A percentile compares a stretch with the other conserved stretches of the same genome.
Evolutionary conservation across 2,329 filamentous ascomycete genomes (phyloP).

Genomic region (Geosmithia flava): DNA sequence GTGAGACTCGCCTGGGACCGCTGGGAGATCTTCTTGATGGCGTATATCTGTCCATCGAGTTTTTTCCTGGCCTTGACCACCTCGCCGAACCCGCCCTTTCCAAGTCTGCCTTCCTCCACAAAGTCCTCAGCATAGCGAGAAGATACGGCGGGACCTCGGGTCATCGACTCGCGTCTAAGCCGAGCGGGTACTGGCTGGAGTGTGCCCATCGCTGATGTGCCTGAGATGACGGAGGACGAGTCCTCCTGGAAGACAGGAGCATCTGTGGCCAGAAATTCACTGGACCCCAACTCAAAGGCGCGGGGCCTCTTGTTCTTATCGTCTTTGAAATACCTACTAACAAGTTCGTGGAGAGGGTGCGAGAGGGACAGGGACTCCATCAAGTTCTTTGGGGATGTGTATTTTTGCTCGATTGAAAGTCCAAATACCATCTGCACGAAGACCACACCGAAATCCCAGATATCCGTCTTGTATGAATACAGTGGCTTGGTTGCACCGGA

Average conservation of each 20-base stretch:
- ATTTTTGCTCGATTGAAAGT: conserved; percentile 60
- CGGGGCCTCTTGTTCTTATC: conserved; percentile 76
- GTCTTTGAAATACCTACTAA: conserved; percentile 72
- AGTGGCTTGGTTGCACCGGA: conserved; percentile 47
- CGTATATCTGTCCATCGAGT: conserved; percentile 85
- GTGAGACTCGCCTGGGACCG: conserved; percentile 67
- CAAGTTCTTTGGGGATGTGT: conserved; percentile 65
- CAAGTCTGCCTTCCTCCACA: conserved; percentile 76
- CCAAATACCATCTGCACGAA: conserved; percentile 94
- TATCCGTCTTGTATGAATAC: conserved; percentile 68
- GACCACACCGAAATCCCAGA: conserved; percentile 90
- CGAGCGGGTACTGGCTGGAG: conserved; percentile 31
- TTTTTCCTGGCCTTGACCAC: conserved; percentile 94
- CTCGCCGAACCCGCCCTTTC: conserved; percentile 90
- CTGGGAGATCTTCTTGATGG: conserved; percentile 91
- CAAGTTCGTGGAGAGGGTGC: conserved; percentile 63
- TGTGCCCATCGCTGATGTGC: conserved; percentile 26
- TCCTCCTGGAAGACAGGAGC: conserved; percentile 43
- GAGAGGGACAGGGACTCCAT: conserved; percentile 63
- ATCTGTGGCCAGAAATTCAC: conserved; percentile 54
- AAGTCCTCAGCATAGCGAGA: conserved; percentile 80
- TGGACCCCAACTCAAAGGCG: conserved; percentile 60
- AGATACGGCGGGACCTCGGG: conserved; percentile 36
- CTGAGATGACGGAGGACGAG: conserved; percentile 22
- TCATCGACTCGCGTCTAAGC: conserved; percentile 50